Conservation (phyloP, 2,329 filamentous ascomycete species). For the Alternaria sp. region DNA sequence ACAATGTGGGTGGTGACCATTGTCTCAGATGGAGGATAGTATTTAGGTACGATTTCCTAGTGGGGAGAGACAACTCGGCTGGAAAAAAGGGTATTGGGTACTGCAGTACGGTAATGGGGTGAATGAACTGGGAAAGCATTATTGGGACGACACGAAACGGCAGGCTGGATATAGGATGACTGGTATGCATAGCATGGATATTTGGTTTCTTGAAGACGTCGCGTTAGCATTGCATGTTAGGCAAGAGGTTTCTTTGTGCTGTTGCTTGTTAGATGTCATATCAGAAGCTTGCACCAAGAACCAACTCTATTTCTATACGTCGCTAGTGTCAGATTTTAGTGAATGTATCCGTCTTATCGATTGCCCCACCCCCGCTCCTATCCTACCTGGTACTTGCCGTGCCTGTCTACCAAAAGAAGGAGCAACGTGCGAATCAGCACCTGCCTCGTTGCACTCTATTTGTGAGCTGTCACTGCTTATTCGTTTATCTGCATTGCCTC, state of each 20-base stretch:
- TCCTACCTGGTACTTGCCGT: background rate
- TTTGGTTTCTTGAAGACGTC: background rate
- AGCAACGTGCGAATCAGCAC: no score
- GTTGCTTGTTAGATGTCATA: background rate
- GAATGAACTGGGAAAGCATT: background rate
- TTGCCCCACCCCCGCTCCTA: background rate
- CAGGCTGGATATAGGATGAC: background rate
- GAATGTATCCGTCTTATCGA: background rate
- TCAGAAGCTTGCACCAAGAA: background rate
- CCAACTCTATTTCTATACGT: background rate
- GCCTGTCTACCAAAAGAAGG: no score
- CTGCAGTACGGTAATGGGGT: background rate
- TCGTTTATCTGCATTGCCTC: background rate
- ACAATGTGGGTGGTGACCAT: background rate
- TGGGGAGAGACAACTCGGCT: background rate
- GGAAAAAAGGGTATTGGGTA: background rate
- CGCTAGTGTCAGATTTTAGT: background rate
- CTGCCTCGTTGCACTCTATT: no score
- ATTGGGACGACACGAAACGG: background rate
- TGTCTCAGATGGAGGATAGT: background rate
- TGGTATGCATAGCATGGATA: conserved; percentile 3
- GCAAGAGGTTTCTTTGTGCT: background rate
- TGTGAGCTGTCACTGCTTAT: no score
- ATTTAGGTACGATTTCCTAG: background rate
- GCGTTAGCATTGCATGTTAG: background rate